These are phyloP conservation scores for Pichia sp. DNA, from an alignment of 1,139 yeast species.

Conservation along the genomic window DNA sequence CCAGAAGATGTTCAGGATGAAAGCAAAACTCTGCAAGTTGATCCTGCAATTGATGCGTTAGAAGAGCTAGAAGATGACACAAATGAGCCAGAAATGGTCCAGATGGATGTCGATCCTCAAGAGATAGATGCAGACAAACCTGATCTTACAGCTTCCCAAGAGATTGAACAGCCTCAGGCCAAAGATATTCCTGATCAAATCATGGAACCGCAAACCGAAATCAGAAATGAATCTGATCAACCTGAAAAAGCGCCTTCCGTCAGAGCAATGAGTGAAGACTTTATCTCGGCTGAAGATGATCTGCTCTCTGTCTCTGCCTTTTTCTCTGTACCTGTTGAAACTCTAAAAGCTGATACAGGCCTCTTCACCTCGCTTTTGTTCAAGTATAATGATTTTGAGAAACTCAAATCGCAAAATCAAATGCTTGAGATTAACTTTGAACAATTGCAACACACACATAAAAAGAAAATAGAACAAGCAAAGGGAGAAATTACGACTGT, in stretches of 20 bases:
- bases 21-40: not conserved
- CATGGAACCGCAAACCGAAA: not conserved
- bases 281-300: slow-evolving; percentile 15
- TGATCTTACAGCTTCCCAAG: not conserved
- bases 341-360: slow-evolving; percentile 21
- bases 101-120: slow-evolving; percentile 3
- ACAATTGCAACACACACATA: slow-evolving; percentile 37
- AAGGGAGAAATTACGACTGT: slow-evolving; percentile 26
- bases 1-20: not conserved
- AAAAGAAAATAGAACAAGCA: slow-evolving; percentile 29
- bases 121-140: not conserved
- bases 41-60: not conserved
- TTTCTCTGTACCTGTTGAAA: slow-evolving; percentile 29
- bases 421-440: slow-evolving; percentile 48
- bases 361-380: slow-evolving; percentile 33
- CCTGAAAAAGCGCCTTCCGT: no score
- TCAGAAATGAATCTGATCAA: not conserved
- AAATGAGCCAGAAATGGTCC: not conserved
- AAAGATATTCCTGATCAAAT: not conserved
- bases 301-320: slow-evolving; percentile 27
- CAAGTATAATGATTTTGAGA: slow-evolving; percentile 42
- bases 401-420: slow-evolving; percentile 43
- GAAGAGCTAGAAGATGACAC: not conserved
- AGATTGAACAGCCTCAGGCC: not conserved
- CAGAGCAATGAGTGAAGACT: not conserved